These are phyloP conservation scores for Teratosphaeria epicoccoides DNA, from an alignment of 2,329 filamentous ascomycete species.

Conservation along the genomic window DNA sequence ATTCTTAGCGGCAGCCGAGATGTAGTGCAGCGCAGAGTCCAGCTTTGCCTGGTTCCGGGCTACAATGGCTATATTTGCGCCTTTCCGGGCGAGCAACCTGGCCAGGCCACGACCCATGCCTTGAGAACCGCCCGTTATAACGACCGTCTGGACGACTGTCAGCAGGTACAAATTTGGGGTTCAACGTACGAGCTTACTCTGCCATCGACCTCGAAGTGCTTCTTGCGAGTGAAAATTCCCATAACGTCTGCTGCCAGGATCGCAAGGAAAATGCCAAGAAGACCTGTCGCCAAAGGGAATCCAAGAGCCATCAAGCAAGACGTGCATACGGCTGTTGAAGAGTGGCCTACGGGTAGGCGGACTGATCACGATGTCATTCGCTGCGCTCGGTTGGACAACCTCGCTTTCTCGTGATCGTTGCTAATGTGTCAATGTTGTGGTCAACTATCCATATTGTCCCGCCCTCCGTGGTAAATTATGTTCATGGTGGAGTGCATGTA, in stretches of 20 bases:
- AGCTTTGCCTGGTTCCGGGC: conserved; percentile 70
- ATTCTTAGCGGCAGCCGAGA: conserved; percentile 57
- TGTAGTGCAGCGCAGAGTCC: conserved; percentile 53
- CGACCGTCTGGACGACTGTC: conserved; percentile 53
- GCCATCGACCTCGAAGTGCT: conserved; percentile 75
- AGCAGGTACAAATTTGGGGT: background rate
- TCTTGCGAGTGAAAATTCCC: conserved; percentile 57
- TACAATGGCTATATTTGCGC: conserved; percentile 78
- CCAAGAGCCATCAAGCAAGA: conserved; percentile 27
- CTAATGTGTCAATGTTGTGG: no score
- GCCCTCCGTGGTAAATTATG: no score
- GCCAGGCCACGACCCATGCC: conserved; percentile 77
- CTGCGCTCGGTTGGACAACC: no score
- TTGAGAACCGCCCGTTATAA: conserved; percentile 85
- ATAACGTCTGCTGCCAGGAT: conserved; percentile 42
- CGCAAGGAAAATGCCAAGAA: conserved; percentile 27
- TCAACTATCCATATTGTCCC: no score
- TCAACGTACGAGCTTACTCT: conserved; percentile 49
- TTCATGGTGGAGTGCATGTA: background rate
- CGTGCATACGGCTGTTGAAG: no score
- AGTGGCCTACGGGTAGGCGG: no score
- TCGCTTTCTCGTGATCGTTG: no score
- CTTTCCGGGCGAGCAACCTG: conserved; percentile 64
- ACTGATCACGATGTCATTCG: no score
- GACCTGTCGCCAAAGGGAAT: conserved; percentile 26